Evolutionary conservation across 2,329 filamentous ascomycete species (phyloP).

Genomic region (Diaporthe vaccinii): DNA sequence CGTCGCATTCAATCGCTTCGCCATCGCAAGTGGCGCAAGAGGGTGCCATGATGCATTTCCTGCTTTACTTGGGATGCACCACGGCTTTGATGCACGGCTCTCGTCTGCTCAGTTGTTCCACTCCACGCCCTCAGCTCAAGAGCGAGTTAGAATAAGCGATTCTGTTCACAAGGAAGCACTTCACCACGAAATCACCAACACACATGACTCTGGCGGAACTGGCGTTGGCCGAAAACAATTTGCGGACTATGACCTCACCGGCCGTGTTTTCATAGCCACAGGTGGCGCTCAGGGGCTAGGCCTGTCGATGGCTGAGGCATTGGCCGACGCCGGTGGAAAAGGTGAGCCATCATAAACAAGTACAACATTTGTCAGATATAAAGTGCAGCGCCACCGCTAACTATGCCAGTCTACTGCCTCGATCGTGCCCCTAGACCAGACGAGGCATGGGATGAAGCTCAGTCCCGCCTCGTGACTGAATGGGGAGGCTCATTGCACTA

Average conservation of each 20-base stretch:
- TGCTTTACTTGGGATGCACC: no score
- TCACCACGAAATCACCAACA: not conserved
- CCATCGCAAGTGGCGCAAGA: not conserved
- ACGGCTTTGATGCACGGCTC: no score
- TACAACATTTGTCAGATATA: not conserved
- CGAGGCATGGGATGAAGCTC: slow-evolving; percentile 71
- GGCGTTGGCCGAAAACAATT: slow-evolving; percentile 56
- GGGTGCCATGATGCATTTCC: not conserved
- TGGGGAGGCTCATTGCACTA: slow-evolving; percentile 76
- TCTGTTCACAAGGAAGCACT: not conserved
- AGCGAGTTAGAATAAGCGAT: not conserved
- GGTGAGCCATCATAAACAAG: slow-evolving; percentile 53
- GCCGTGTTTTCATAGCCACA: slow-evolving; percentile 77
- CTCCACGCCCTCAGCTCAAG: not conserved
- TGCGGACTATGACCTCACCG: slow-evolving; percentile 78
- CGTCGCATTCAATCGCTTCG: not conserved
- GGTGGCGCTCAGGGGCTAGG: slow-evolving; percentile 81
- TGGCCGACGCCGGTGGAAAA: slow-evolving; percentile 81
- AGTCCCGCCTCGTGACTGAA: slow-evolving; percentile 71
- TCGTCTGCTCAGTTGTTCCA: not conserved
- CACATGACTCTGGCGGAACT: slow-evolving; percentile 31
- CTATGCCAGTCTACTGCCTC: slow-evolving; percentile 66
- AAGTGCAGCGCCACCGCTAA: not conserved
- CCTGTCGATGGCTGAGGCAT: slow-evolving; percentile 79
- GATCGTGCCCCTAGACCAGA: slow-evolving; percentile 65